Conservation (phyloP, 2,329 filamentous ascomycete species). For the Exserohilum rostratum region DNA sequence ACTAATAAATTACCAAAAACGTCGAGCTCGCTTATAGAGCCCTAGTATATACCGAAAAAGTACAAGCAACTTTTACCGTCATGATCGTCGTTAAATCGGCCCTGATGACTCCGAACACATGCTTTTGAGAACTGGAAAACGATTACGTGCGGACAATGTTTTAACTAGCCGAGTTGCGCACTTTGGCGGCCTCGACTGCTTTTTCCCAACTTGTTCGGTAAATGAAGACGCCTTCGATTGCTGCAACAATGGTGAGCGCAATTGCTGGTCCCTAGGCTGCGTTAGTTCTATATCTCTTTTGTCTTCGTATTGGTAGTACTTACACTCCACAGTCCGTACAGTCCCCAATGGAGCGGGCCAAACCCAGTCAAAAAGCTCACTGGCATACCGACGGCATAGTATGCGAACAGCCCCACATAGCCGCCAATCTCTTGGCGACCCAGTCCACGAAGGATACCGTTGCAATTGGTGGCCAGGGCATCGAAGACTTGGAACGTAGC, state of each 20-base stretch:
- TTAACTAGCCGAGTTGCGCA: constrained; percentile 55
- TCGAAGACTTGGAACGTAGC: constrained; percentile 93
- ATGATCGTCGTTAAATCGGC: too few relatives aligned
- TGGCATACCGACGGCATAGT: constrained; percentile 86
- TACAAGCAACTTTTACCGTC: too few relatives aligned
- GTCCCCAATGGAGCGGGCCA: constrained; percentile 73
- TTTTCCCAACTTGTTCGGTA: constrained; percentile 61
- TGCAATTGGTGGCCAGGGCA: constrained; percentile 76
- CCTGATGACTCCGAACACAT: too few relatives aligned
- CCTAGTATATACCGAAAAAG: too few relatives aligned
- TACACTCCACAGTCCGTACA: constrained; percentile 77
- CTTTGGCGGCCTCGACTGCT: constrained; percentile 65
- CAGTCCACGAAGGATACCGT: constrained; percentile 84
- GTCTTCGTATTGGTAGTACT: constrained; percentile 15
- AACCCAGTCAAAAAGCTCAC: constrained; percentile 81
- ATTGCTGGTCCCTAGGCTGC: constrained; percentile 56
- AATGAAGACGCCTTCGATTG: constrained; percentile 64
- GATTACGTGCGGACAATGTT: too few relatives aligned
- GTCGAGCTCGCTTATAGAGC: too few relatives aligned
- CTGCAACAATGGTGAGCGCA: constrained; percentile 67
- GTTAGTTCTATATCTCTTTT: constrained; percentile 9
- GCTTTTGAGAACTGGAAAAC: neutral
- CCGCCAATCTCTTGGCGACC: constrained; percentile 89
- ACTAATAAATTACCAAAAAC: too few relatives aligned
- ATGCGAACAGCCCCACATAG: constrained; percentile 83